These are phyloP conservation scores for Cryptosporidium muris DNA, from an alignment of 169 alveolate genomes.

Conservation along the genomic window DNA sequence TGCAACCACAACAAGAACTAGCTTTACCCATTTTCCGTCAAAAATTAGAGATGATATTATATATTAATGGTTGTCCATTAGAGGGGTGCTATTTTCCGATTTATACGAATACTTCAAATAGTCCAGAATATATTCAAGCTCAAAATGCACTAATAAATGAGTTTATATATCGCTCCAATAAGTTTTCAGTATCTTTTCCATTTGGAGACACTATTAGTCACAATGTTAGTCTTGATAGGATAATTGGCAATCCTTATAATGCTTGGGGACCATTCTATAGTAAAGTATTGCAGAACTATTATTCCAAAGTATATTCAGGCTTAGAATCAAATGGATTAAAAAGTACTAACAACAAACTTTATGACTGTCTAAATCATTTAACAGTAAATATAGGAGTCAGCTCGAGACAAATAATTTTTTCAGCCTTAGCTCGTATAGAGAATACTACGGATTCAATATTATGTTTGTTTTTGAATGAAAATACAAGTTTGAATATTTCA, in stretches of 20 bases:
- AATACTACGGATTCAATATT: constrained; percentile 59
- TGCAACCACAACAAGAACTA: constrained; percentile 67
- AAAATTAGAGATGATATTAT: constrained; percentile 16
- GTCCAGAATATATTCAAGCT: constrained; percentile 50
- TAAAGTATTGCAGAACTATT: constrained; percentile 10
- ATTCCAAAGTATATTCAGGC: constrained; percentile 7
- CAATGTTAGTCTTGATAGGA: constrained; percentile 13
- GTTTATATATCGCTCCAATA: constrained; percentile 30
- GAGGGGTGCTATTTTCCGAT: constrained; percentile 52
- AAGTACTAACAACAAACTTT: neutral
- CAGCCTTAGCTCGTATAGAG: constrained; percentile 33
- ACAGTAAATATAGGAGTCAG: constrained; percentile 35
- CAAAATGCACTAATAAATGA: constrained; percentile 43
- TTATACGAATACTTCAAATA: constrained; percentile 38
- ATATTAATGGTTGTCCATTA: constrained; percentile 63
- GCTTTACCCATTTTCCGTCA: constrained; percentile 65
- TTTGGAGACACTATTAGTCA: constrained; percentile 60
- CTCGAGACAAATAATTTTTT: constrained; percentile 34
- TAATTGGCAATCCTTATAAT: constrained; percentile 46
- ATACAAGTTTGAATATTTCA: constrained; percentile 2
- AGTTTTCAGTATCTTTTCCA: constrained; percentile 40
- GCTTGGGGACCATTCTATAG: constrained; percentile 65
- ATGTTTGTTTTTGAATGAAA: constrained; percentile 45
- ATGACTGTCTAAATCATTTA: constrained; percentile 5
- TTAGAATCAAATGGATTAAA: neutral